Base-by-base conservation (phyloP, 164 flowering plant genomes). In the Tinospora cordifolia region DNA sequence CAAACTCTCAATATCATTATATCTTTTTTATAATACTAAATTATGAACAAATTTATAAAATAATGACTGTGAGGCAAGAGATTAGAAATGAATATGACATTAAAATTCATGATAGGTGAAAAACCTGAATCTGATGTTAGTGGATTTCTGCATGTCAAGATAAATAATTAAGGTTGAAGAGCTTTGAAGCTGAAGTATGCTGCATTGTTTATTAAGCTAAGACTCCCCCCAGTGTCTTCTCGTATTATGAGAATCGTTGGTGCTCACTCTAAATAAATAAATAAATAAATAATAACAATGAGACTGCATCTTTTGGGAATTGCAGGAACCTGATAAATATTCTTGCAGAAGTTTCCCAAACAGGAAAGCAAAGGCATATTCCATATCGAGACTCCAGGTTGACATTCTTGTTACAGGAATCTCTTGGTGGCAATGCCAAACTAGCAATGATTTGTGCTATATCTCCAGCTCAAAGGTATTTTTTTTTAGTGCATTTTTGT, bases 361-460 rank as follows among this genome's bases (percentile, higher is more conserved):
- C 93, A 21, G 98, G 98, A 80, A 95, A 88, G 80, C 97, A 88
- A 74, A 86, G 99, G 74, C 99, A 95, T 81, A 92, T 95, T 27
- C 99, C 99, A 8, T 95, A 95, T 60, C 85, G 99, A 80, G 98
- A 95, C 81, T 95, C 99, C 63, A 86, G 83, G 82, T 77, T 95
- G 83, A 95, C 99, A 51, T 95, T 95, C 79, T 84, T 95, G 67
- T 78, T 95, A 75, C 98, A 95, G 83, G 99, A 95, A 63, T 95
- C 99, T 71, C 90, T 95, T 21, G 99, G 99, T 46, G 99, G 99
- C 65, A 95, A 95, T 86, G 99, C 98, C 67, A 95, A 90, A 71
- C 65, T 92, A 66, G 94, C 96, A 46, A 91, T 95, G 97, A 83
- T 95, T 27, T 95, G 99, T 87, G 98, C 99, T 54, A 81, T 95